Conservation (phyloP, 2,329 filamentous ascomycete species). For the Sporothrix inflata region DNA sequence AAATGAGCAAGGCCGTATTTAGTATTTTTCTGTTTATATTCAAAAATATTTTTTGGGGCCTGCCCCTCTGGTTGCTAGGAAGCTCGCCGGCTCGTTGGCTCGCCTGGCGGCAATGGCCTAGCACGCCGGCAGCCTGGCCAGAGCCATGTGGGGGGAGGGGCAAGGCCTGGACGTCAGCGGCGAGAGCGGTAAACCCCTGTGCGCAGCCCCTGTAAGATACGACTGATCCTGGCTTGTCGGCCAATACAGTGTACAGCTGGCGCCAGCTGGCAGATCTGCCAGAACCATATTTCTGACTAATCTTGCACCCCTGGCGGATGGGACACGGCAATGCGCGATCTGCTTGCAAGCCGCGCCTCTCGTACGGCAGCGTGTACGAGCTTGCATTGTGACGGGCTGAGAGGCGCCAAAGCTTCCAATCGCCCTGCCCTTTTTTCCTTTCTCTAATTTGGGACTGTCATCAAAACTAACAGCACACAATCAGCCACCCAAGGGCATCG, state of each 20-base stretch:
- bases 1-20: slow-evolving; percentile 12
- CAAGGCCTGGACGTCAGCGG: slow-evolving; percentile 10
- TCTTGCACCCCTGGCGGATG: background rate
- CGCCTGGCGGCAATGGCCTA: background rate
- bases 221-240: too few relatives aligned
- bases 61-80: slow-evolving; percentile 30
- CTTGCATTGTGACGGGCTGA: slow-evolving; percentile 17
- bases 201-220: background rate
- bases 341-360: slow-evolving; percentile 27
- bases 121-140: background rate
- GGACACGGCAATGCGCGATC: slow-evolving; percentile 25
- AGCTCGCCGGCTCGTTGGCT: slow-evolving; percentile 4
- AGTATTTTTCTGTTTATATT: slow-evolving; percentile 24
- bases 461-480: background rate
- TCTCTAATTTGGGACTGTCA: background rate
- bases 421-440: background rate
- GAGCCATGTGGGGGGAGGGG: slow-evolving; percentile 31
- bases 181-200: background rate
- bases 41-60: slow-evolving; percentile 21
- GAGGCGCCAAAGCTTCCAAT: background rate
- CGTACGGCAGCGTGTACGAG: slow-evolving; percentile 5
- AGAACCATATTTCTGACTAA: slow-evolving; percentile 21
- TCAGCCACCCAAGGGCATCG: background rate
- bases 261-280: slow-evolving; percentile 18
- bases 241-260: slow-evolving; percentile 22